Base-by-base conservation (phyloP, 108 stramenopile species). In the Skeletonema costatum region DNA sequence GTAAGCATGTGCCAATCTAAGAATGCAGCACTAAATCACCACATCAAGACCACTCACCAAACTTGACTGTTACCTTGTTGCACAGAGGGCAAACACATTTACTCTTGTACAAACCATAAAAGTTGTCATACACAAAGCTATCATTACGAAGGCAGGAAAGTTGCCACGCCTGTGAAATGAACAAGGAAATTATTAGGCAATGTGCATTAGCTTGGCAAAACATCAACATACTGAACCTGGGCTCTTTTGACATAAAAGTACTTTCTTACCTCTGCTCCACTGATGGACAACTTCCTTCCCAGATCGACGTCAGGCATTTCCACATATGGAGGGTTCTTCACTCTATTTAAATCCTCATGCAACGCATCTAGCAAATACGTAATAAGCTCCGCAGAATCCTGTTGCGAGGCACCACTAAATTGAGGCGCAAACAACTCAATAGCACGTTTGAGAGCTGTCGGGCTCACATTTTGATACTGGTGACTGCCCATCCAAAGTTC, bases 321-420 rank as follows among this genome's bases (percentile, higher is more conserved):
- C 6, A 97, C 86, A 73, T 98, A 98, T 9, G 99, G 98, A 61
- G 97, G 95, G 51, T 88, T 83, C 29, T 82, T 74, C 60, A 97
- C 85, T n/a, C 96, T 84, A 70, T 99, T 99, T 66, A 99, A 83
- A 86, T 99, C 98, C 73, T 98, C 97, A 78, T 97, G 96, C 39
- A 99, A 77, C 32, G 95, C 97, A 78, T 97, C 97, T 14, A 99
- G 67, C 8, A 99, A 78, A 73, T 92, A 97, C 3, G 89, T 87
- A 48, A 99, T 74, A 53, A 98, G 92, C 78, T 99, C 99, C 64
- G 97, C 97, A 1, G 96, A 82, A 76, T 99, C 99, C 51, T 99
- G 99, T 80, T 96, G 95, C 16, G 76, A 59, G 39, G 69, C 84
- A 33, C 92, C 86, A 9, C 85, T 88, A 88, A 96, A 90, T 39